Conservation (phyloP, 257 asterid species). For the Thymus mandschuricus region DNA sequence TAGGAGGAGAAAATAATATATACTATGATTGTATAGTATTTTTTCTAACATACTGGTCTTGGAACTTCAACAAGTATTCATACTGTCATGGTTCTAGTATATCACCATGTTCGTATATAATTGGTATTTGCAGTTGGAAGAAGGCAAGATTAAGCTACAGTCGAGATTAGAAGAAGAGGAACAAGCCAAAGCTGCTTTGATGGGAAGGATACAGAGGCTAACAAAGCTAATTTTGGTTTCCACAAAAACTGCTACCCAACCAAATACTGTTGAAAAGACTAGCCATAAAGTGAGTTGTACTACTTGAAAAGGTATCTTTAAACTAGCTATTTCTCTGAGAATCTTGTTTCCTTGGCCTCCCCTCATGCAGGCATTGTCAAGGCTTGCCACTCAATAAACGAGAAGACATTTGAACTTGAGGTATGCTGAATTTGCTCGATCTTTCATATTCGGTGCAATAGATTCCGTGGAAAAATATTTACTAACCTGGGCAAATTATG, state of each 20-base stretch:
- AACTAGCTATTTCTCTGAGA: background rate
- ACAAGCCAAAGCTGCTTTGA: conserved; percentile 84
- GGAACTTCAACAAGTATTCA: background rate
- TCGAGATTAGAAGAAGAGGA: conserved; percentile 93
- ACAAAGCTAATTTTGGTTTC: conserved; percentile 86
- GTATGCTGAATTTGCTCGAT: conserved; percentile 42
- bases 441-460: conserved; percentile 8
- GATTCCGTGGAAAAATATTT: conserved; percentile 28
- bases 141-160: conserved; percentile 80
- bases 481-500: conserved; percentile 39
- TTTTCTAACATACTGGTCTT: conserved; percentile 22
- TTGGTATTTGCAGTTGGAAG: conserved; percentile 65
- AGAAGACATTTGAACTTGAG: conserved; percentile 83
- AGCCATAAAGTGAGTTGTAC: conserved; percentile 32
- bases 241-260: conserved; percentile 61
- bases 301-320: background rate
- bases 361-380: conserved; percentile 58
- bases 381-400: conserved; percentile 75
- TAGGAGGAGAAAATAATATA: background rate
- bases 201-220: conserved; percentile 91
- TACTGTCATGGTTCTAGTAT: conserved; percentile 16
- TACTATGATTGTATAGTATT: conserved; percentile 2
- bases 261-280: conserved; percentile 49
- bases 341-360: conserved; percentile 10
- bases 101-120: conserved; percentile 26